Evolutionary conservation across 1,284 basidiomycete genomes (phyloP).

Genomic region (Apiotrichum akiyoshidainum): DNA sequence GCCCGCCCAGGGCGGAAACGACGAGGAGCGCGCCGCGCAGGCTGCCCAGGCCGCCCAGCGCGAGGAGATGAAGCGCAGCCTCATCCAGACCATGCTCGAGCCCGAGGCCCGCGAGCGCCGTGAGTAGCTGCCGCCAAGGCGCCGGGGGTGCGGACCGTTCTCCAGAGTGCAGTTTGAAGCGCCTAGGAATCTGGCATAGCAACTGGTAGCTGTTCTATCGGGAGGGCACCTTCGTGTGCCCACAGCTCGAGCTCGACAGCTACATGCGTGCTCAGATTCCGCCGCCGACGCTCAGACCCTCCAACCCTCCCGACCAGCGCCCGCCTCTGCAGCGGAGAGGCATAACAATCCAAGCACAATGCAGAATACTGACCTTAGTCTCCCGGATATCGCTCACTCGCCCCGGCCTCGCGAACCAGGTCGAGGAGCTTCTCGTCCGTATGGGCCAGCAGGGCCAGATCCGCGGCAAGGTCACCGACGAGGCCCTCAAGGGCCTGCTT

Average conservation of each 20-base stretch:
- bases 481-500: conserved; percentile 82
- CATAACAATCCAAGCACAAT: too few relatives aligned
- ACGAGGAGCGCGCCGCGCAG: conserved; percentile 38
- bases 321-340: not conserved
- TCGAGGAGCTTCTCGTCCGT: conserved; percentile 77
- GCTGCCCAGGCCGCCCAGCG: conserved; percentile 48
- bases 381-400: conserved; percentile 91
- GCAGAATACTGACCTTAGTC: conserved; percentile 53
- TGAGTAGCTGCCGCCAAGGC: conserved; percentile 55
- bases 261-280: not conserved
- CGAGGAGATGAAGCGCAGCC: conserved; percentile 63
- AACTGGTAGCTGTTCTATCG: too few relatives aligned
- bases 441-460: conserved; percentile 95
- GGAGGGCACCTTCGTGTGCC: too few relatives aligned
- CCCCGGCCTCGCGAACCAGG: conserved; percentile 78
- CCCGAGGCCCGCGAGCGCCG: conserved; percentile 82
- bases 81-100: conserved; percentile 87
- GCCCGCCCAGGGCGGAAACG: conserved; percentile 21
- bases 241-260: too few relatives aligned
- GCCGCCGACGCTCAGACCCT: not conserved
- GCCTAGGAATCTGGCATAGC: not conserved
- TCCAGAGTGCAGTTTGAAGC: too few relatives aligned
- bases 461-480: conserved; percentile 76
- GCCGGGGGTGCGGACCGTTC: not conserved
- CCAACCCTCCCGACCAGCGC: not conserved